phyloP scores from a whole-genome alignment of 192 early-diverging fungal species.

The Coemansia asiatica region DNA sequence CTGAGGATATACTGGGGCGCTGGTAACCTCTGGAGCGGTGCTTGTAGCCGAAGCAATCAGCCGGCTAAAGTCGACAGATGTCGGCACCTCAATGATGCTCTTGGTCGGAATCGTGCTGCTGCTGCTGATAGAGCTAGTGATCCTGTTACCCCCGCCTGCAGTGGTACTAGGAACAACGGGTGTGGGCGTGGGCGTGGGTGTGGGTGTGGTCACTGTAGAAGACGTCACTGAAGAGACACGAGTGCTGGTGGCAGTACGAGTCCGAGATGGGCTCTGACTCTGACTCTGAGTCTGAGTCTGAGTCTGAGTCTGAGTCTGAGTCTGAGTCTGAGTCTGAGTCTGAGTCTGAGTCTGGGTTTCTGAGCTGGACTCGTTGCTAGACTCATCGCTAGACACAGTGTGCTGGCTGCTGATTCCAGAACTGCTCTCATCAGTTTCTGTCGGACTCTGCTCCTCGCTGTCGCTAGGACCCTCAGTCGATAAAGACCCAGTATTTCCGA shows the following conservation, averaged over 20 bases:
- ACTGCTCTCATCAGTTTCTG: not conserved
- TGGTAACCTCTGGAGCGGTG: not conserved
- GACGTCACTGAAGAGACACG: too few species aligned
- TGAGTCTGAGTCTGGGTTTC: not conserved
- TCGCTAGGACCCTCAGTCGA: not conserved
- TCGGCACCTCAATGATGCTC: conserved; percentile 34
- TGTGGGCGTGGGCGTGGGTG: not conserved
- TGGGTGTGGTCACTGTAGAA: not conserved
- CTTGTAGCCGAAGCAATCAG: conserved; percentile 28
- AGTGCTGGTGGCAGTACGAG: not conserved
- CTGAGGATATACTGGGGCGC: conserved; percentile 12
- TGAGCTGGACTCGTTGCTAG: too few species aligned
- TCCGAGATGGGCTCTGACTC: not conserved
- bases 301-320: conserved; percentile 1
- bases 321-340: not conserved
- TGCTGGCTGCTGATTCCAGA: not conserved
- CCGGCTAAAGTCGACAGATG: conserved; percentile 48
- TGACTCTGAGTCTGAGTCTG: not conserved
- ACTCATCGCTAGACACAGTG: not conserved
- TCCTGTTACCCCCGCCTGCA: not conserved
- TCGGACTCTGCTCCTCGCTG: not conserved
- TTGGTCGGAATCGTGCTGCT: conserved; percentile 18
- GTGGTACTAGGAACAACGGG: conserved; percentile 3
- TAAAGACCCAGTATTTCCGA: not conserved
- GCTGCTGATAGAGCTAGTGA: conserved; percentile 1